phyloP scores from a whole-genome alignment of 2,329 filamentous ascomycete species.

The Lecanicillium sp. region DNA sequence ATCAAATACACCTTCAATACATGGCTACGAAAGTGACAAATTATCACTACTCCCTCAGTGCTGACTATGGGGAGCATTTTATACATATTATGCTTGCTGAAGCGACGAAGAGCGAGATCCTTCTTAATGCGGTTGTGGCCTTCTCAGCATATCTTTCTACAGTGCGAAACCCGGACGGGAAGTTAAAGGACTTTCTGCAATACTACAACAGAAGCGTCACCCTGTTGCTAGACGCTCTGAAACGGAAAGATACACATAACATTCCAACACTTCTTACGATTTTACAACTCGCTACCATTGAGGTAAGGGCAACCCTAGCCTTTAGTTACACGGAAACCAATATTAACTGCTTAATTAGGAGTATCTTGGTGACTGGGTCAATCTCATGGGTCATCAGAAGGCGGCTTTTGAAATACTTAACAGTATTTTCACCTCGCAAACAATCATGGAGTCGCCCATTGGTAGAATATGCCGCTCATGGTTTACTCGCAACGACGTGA shows the following conservation, averaged over 20 bases:
- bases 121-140: conserved; percentile 79
- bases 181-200: conserved; percentile 72
- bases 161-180: conserved; percentile 60
- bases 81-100: conserved; percentile 61
- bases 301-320: conserved; percentile 48
- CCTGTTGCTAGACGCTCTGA: conserved; percentile 63
- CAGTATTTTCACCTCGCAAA: conserved; percentile 69
- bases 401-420: conserved; percentile 78
- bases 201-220: conserved; percentile 89
- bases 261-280: conserved; percentile 78
- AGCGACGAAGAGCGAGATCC: conserved; percentile 66
- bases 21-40: conserved; percentile 70
- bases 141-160: conserved; percentile 86
- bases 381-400: conserved; percentile 84
- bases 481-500: conserved; percentile 85
- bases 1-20: conserved; percentile 73
- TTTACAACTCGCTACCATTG: conserved; percentile 84
- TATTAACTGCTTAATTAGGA: conserved; percentile 49
- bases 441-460: conserved; percentile 61
- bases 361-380: conserved; percentile 92
- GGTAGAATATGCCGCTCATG: conserved; percentile 72
- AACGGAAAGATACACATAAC: conserved; percentile 61
- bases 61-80: conserved; percentile 67
- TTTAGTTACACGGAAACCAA: neutral
- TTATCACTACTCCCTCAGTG: conserved; percentile 75